Base-by-base conservation (phyloP, 2,329 filamentous ascomycete genomes). In the Fusarium tuaranense region DNA sequence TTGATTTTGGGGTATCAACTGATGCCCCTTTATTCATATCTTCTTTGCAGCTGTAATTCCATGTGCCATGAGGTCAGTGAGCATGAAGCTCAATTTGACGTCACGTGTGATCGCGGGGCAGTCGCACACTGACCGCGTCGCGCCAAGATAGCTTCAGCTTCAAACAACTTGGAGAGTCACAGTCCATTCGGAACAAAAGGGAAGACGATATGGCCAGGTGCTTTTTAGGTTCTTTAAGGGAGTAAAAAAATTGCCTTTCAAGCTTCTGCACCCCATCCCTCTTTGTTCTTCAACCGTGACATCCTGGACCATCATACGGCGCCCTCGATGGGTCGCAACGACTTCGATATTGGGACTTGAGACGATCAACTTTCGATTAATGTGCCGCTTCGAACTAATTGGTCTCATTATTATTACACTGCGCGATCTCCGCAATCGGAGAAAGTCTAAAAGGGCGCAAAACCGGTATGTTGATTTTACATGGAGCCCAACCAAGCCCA, bases 381-480 rank as follows among this genome's bases (percentile, higher is more conserved):
- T 89, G 88, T 89, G 88, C 82, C 87, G 88, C 20, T 88, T 87
- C 78, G 88, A 89, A 81, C 84, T 87, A 22, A 75, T 89, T 32
- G 88, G 88, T 32, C 83, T 84, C 51, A 82, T 88, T 44, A 84
- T 89, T 67, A 83, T 89, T 73, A 81, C 86, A 44, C 74, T 86
- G 32, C 85, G 86, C 75, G 82, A 86, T 71, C 82, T 88, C 63
- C 73, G 81, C 73, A 82, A 86, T 76, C 82, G 79, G 38, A 79
- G 86, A 65, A 81, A 79, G 66, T 81, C 81, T 61, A 83, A 77
- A 78, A 83, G 80, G 68, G 76, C 74, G 32, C 72, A 77, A 64
- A 78, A 75, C 36, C 64, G 62, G 80, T 80, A 73, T 27, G 67
- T 64, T 38, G n/a, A 13, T 18, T 41, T 20, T 20, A 13, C 16